Evolutionary conservation across 495 filamentous ascomycete genomes (phyloP).

Genomic region (Penicillium salamii): DNA sequence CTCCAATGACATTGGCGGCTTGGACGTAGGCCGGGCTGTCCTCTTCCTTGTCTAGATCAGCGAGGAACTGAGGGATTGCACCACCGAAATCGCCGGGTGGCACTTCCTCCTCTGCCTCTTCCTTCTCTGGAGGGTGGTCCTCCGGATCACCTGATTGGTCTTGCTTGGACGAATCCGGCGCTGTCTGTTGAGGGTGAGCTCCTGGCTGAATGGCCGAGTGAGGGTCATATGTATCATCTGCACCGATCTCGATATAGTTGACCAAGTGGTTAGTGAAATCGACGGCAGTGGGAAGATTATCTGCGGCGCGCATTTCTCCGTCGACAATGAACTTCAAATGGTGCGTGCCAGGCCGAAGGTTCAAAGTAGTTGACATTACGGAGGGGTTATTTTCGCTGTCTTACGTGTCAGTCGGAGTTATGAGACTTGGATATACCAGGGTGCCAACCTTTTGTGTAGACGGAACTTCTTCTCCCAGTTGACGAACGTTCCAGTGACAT

Average conservation of each 20-base stretch:
- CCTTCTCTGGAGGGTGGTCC: constrained; percentile 39
- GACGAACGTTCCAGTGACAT: constrained; percentile 95
- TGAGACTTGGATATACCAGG: not conserved
- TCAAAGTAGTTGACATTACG: constrained; percentile 69
- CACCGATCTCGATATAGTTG: constrained; percentile 92
- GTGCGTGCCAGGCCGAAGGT: constrained; percentile 87
- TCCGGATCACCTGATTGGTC: constrained; percentile 38
- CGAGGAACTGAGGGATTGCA: constrained; percentile 77
- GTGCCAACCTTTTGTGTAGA: constrained; percentile 70
- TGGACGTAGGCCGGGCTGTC: constrained; percentile 67
- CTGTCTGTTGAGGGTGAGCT: constrained; percentile 44
- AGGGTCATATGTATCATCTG: constrained; percentile 57
- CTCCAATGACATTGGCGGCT: constrained; percentile 65
- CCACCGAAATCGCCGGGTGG: constrained; percentile 46
- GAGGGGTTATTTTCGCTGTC: constrained; percentile 41
- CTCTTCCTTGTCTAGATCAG: constrained; percentile 81
- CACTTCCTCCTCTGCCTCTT: constrained; percentile 49
- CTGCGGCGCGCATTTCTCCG: constrained; percentile 83
- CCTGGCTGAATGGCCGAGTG: constrained; percentile 31
- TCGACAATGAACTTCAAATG: constrained; percentile 96
- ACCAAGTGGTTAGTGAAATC: constrained; percentile 96
- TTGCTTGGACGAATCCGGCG: constrained; percentile 34
- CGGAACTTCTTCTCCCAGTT: constrained; percentile 91
- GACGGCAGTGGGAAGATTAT: constrained; percentile 86
- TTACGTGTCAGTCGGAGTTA: constrained; percentile 7